Evolutionary conservation across 805 yeast genomes (phyloP), one percentile per base, ranked within the genome.

Genomic region (Candida vaughaniae): DNA sequence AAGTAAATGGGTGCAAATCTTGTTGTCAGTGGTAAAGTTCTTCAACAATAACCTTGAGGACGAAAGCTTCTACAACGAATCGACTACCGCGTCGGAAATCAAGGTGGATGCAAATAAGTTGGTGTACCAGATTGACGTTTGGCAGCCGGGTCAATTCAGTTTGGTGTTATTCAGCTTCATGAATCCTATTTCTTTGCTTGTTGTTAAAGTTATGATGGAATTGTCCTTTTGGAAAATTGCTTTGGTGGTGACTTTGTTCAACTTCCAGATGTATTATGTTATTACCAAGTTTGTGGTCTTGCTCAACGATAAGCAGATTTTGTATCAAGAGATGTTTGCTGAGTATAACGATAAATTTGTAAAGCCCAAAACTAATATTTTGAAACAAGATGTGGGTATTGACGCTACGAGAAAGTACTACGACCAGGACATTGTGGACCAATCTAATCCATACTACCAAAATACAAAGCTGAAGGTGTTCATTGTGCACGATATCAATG

Each of bases 311-410:
- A 81, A 79, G 44, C 77, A 75, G 36, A 63, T 82, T 6, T 53
- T 85, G 4, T 70, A 71, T 39, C 75, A 73, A 41, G 87, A 83
- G 50, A 74, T 77, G 43, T 63, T 80, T 41, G 71, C 71, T 25
- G 93, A 85, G 49, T 79, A 79, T 49, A 73, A 80, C 46, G 57
- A 69, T 20, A 84, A 85, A 52, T 76, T 69, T 43, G 82, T 82
- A 12, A 71, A 71, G 23, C 89, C 88, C 3, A 70, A 71, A 34
- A 59, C 75, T 2, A 66, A 77, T 6, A 68, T 69, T 8, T 56
- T 64, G 31, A 67, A 69, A 31, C 75, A 79, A 46, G 87, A 85
- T 47, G 87, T 74, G 5, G 66, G 74, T 16, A 66, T 82, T 5
- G 85, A 78, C 56, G 80, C 84, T 2, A 75, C 82, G 2, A 66